A percentile compares a stretch with the other conserved stretches of the same genome.
Evolutionary conservation across 495 filamentous ascomycete genomes (phyloP).

Genomic region (Tuber indicum): DNA sequence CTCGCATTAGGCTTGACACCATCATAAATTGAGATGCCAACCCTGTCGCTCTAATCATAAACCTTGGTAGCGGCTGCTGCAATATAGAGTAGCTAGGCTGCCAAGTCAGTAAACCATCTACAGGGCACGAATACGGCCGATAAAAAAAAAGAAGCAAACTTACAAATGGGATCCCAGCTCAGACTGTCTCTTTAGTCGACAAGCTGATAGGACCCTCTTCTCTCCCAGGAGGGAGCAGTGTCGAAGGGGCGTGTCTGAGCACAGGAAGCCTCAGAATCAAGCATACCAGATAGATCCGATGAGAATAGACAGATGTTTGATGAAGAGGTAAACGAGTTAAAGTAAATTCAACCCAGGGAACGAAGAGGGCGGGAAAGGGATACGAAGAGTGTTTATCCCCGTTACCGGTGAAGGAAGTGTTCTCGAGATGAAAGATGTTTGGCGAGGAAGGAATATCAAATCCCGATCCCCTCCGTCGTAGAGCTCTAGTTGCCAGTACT

Average conservation of each 20-base stretch:
- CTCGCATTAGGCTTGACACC: conserved; percentile 50
- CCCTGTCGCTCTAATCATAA: conserved; percentile 49
- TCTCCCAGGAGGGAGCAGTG: background rate
- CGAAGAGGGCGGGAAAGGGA: background rate
- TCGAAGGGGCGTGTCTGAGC: background rate
- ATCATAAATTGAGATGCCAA: conserved; percentile 69
- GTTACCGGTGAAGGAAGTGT: background rate
- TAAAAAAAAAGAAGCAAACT: background rate
- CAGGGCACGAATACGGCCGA: background rate
- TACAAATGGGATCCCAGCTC: conserved; percentile 38
- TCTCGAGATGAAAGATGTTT: background rate
- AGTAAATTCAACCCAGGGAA: background rate
- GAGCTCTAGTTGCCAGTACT: too few species aligned
- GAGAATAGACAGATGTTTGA: background rate
- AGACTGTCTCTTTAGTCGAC: conserved; percentile 10
- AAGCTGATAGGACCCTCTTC: conserved; percentile 26
- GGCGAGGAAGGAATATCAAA: background rate
- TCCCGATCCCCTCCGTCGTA: too few species aligned
- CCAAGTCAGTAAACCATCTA: background rate
- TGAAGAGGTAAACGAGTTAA: background rate
- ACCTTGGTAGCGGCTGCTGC: conserved; percentile 55
- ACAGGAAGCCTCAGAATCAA: background rate
- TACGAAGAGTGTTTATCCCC: background rate
- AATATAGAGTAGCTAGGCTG: conserved; percentile 55
- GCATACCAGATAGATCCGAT: background rate